Conservation (phyloP, 2,329 filamentous ascomycete genomes). For the Hymenoscyphus fraxineus region DNA sequence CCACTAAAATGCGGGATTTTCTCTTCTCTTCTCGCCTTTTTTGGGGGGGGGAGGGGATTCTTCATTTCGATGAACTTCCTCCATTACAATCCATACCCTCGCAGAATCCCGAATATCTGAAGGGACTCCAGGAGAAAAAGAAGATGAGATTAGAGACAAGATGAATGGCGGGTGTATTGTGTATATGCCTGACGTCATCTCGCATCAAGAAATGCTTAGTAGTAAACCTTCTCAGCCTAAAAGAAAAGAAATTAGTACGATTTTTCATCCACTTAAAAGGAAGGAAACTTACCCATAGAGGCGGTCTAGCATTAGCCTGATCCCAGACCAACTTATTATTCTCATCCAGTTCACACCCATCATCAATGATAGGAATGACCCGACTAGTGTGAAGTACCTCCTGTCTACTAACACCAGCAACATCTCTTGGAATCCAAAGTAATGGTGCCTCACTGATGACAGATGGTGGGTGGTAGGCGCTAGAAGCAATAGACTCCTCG, state of each 20-base stretch:
- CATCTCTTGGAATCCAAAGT: slow-evolving; percentile 82
- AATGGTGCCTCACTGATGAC: slow-evolving; percentile 60
- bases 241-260: neutral
- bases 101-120: too few species aligned
- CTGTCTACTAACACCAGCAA: slow-evolving; percentile 69
- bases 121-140: too few species aligned
- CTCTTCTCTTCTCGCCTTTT: too few species aligned
- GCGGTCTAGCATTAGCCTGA: slow-evolving; percentile 50
- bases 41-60: too few species aligned
- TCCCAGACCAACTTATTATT: slow-evolving; percentile 64
- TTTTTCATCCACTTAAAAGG: neutral
- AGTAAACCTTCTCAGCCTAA: slow-evolving; percentile 41
- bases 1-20: too few species aligned
- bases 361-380: slow-evolving; percentile 76
- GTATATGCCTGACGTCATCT: neutral
- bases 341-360: slow-evolving; percentile 66
- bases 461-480: slow-evolving; percentile 73
- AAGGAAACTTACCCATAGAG: slow-evolving; percentile 45
- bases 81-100: too few species aligned
- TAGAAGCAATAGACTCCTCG: slow-evolving; percentile 54
- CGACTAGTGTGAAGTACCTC: slow-evolving; percentile 70
- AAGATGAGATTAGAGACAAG: too few species aligned
- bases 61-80: too few species aligned
- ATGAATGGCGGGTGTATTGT: neutral
- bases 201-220: slow-evolving; percentile 21